A percentile compares a stretch with the other conserved stretches of the same genome.
Conservation (phyloP, 306 rosid species). For the Vachellia collinsii region DNA sequence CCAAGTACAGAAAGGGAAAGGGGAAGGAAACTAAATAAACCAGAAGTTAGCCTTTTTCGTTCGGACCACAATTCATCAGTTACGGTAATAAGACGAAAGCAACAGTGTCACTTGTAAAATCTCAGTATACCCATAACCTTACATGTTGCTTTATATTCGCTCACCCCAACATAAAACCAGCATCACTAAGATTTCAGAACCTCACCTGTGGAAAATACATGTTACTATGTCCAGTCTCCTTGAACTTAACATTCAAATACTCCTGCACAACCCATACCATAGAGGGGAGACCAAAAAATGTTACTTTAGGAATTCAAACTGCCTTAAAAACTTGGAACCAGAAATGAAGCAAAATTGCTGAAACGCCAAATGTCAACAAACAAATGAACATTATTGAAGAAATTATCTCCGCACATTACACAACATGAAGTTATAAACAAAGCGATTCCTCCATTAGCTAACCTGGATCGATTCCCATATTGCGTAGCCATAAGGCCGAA, state of each 20-base stretch:
- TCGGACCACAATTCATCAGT: background rate
- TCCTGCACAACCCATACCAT: constrained; percentile 53
- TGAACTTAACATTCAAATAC: constrained; percentile 86
- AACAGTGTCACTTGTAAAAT: background rate
- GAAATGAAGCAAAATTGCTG: background rate
- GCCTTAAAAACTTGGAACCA: background rate
- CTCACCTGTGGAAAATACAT: constrained; percentile 97
- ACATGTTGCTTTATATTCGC: background rate
- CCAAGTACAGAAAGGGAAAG: background rate
- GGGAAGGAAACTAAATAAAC: background rate
- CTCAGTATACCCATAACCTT: background rate
- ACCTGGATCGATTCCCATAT: constrained; percentile 99
- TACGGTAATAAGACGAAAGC: background rate
- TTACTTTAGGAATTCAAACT: background rate
- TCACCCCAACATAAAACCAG: background rate
- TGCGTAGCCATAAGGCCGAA: constrained; percentile 96
- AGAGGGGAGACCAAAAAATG: background rate
- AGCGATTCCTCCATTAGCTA: background rate
- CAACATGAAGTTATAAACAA: background rate
- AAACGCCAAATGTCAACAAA: background rate
- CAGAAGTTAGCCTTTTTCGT: background rate
- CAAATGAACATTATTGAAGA: background rate
- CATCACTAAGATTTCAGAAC: background rate
- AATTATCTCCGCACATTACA: background rate
- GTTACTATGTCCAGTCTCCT: constrained; percentile 93